Evolutionary conservation across 2,329 filamentous ascomycete genomes (phyloP), one percentile per base, ranked within the genome.

Genomic region (Xylariales sp.): DNA sequence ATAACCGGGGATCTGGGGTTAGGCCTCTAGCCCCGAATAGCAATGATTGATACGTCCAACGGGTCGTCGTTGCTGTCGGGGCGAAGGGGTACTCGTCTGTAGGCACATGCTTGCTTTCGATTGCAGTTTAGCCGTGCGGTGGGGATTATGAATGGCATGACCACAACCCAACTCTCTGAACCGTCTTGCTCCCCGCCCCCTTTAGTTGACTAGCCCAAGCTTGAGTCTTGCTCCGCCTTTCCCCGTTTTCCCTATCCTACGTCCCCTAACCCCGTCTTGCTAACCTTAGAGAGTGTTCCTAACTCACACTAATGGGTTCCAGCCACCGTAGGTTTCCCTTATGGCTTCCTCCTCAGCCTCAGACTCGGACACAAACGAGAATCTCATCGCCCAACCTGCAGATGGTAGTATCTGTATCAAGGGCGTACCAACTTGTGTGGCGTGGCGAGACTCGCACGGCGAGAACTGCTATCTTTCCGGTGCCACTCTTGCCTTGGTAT

Each of bases 1-100:
- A 64, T 61, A 68, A 64, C 61, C 65, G 65, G 65, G 65, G 65
- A 34, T 45, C 53, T 50, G 65, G 60, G 65, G 61, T 53, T 61
- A 61, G 50, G 50, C 61, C 50, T 46, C 43, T 64, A 6, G 61
- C 58, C 54, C 39, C 16, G 23, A 43, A 41, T 10, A 6, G n/a
- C 43, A 2, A 41, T 39, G 65, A 46, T 52, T n/a, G 14, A 53
- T 56, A 53, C 56, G 56, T 56, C 56, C 28, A 68, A 64, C 52
- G 56, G 65, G 65, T 64, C 32, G 36, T 57, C 43, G 49, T 48
- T 43, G n/a, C 16, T 28, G 12, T 30, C 46, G 46, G 46, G 62
- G 34, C 14, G 45, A 41, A 1, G 39, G 3, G 39, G 32, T 34
- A 41, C 39, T 68, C 65, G 61, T 64, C 61, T 64, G 65, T 56